Evolutionary conservation across 306 rosid genomes (phyloP), one percentile per base, ranked within the genome.

Genomic region (Mucuna pruriens): DNA sequence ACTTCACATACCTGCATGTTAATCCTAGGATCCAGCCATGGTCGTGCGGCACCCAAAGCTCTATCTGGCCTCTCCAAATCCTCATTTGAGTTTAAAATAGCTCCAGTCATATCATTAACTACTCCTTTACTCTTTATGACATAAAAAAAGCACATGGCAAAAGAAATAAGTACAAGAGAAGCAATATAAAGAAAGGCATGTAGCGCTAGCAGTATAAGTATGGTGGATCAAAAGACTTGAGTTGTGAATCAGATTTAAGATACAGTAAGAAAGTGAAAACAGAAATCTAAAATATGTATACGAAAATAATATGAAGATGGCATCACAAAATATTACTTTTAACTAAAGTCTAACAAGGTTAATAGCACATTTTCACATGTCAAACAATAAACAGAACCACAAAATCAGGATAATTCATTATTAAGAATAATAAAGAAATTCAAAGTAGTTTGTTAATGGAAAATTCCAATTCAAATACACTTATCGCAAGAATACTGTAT

Each of bases 1-100:
- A 78, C 61, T 76, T 67, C 12, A 85, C 97, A 72, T 85, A 89
- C 97, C 71, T 31, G 93, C 85, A 87, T 44, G 81, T 84, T 88
- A 61, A 85, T 49, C 74, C 91, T 77, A 40, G 94, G 84, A 78
- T 91, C 97, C 66, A 81, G 82, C 97, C 89, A 91, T n/a, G 90
- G 78, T n/a, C 91, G 87, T 74, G 89, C 83, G 64, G 85, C 78
- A 85, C 87, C 79, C 66, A 91, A 72, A 73, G 77, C 82, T 84
- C 90, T 88, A 77, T 75, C 87, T 57, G 82, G 70, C 83, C 84
- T 86, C 83, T 90, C 91, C 61, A 79, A 60, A 62, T 83, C 93
- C 77, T 87, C 91, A 54, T 82, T 80, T 57, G 92, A 78, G 80
- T 89, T 88, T 82, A 83, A 79, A 55, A 75, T 72, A 67, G 82